Percentiles rank a stretch among this genome's conserved stretches.
These are phyloP conservation scores for Pueraria montana DNA, from an alignment of 306 rosid species.

Conservation along the genomic window DNA sequence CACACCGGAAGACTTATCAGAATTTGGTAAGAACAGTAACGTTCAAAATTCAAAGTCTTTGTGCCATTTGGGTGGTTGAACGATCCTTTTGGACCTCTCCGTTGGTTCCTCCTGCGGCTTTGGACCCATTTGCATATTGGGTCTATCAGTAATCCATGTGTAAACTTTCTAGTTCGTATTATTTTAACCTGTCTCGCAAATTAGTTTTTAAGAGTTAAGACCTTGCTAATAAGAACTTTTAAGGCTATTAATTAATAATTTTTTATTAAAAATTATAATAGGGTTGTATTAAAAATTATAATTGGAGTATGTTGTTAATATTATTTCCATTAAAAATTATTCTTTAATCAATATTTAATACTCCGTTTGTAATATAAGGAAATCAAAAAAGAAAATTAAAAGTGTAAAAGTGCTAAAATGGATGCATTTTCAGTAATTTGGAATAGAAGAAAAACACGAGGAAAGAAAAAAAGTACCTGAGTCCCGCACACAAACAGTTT, in stretches of 20 bases:
- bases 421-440: not conserved
- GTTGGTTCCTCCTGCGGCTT: too few species aligned
- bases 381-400: not conserved
- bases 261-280: not conserved
- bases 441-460: not conserved
- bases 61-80: too few species aligned
- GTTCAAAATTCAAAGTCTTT: too few species aligned
- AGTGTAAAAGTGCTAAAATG: not conserved
- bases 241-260: too few species aligned
- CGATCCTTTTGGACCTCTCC: too few species aligned
- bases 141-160: too few species aligned
- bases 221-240: too few species aligned
- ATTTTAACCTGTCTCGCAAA: not conserved
- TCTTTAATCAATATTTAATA: not conserved
- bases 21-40: too few species aligned
- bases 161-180: not conserved
- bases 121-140: too few species aligned
- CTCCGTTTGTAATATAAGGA: not conserved
- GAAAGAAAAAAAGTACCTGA: not conserved
- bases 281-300: not conserved
- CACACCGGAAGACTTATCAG: too few species aligned
- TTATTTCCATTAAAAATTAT: not conserved
- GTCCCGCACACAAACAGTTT: not conserved
- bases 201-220: not conserved
- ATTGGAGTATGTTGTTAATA: not conserved